These are phyloP conservation scores for Lipomyces sp. DNA, from an alignment of 805 yeast genomes.

Conservation along the genomic window DNA sequence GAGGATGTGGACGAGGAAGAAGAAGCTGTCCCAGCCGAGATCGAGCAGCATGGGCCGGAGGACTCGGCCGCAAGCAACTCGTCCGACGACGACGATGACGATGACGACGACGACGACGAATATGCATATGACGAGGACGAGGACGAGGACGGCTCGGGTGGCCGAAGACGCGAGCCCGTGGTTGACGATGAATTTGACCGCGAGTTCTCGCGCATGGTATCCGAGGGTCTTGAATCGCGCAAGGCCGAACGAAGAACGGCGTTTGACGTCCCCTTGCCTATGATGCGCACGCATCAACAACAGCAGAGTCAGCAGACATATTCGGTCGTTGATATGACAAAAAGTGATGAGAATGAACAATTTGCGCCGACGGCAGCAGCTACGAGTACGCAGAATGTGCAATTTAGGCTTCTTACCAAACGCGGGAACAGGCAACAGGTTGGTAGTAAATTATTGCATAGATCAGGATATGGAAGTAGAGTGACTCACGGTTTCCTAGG, in stretches of 20 bases:
- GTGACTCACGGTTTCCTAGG: background rate
- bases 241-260: constrained; percentile 18
- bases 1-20: constrained; percentile 20
- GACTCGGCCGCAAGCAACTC: background rate
- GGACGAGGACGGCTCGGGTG: constrained; percentile 5
- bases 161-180: constrained; percentile 7
- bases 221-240: constrained; percentile 28
- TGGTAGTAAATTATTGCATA: background rate
- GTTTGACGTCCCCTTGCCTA: constrained; percentile 30
- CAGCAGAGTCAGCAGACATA: constrained; percentile 2
- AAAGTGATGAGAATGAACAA: constrained; percentile 3
- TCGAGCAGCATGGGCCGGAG: constrained; percentile 5
- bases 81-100: constrained; percentile 15
- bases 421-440: constrained; percentile 27
- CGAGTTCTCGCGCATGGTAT: constrained; percentile 26
- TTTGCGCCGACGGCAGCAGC: background rate
- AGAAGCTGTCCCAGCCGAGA: constrained; percentile 6
- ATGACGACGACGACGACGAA: background rate
- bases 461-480: background rate
- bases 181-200: constrained; percentile 29
- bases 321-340: constrained; percentile 17
- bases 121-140: constrained; percentile 8
- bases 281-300: constrained; percentile 10
- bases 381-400: constrained; percentile 9
- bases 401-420: constrained; percentile 26